Evolutionary conservation across 2,329 filamentous ascomycete genomes (phyloP).

Genomic region (Monosporascus sp.): DNA sequence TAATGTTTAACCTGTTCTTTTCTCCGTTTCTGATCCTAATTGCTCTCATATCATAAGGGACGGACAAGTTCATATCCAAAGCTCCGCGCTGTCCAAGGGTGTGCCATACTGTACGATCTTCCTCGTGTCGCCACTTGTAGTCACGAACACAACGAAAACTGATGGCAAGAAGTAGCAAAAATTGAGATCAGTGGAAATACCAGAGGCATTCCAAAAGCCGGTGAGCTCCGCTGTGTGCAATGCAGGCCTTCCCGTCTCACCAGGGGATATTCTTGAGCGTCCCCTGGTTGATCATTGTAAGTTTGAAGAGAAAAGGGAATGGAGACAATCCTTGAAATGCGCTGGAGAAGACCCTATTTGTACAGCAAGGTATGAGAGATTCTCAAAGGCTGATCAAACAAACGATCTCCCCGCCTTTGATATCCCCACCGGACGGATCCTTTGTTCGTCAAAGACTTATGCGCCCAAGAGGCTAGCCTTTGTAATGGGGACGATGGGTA

Average conservation of each 20-base stretch:
- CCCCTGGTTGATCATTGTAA: not conserved
- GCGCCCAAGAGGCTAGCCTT: too few species aligned
- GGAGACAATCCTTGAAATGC: not conserved
- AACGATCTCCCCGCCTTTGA: too few species aligned
- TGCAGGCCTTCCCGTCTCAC: not conserved
- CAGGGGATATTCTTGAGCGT: not conserved
- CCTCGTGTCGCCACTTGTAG: conserved; percentile 5
- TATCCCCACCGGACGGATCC: too few species aligned
- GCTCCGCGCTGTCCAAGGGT: too few species aligned
- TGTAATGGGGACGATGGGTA: too few species aligned
- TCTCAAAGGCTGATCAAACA: not conserved
- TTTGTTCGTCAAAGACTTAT: too few species aligned
- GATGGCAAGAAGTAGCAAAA: not conserved
- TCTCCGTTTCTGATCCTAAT: too few species aligned
- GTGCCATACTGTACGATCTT: not conserved
- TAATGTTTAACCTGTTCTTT: too few species aligned
- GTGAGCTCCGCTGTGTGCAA: not conserved
- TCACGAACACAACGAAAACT: not conserved
- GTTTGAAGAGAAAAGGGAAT: not conserved
- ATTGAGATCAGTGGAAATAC: not conserved
- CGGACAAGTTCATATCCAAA: too few species aligned
- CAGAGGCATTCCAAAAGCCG: not conserved
- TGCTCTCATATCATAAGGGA: too few species aligned
- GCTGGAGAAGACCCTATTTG: not conserved
- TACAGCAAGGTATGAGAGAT: not conserved